Base-by-base conservation (phyloP, 2,329 filamentous ascomycete genomes). In the Lomentospora prolificans region DNA sequence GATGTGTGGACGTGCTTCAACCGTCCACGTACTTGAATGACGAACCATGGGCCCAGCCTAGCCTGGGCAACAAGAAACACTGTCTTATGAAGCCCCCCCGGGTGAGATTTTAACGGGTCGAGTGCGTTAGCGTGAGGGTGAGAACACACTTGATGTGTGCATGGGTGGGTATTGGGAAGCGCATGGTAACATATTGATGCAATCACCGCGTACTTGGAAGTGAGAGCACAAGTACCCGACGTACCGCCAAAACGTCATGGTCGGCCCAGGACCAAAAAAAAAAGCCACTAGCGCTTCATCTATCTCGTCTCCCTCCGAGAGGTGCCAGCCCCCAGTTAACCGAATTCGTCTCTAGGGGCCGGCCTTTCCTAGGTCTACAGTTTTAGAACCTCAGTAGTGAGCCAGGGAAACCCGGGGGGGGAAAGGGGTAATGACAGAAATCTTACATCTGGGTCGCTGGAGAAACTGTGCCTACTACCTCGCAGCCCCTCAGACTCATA, bases 191-290 rank as follows among this genome's bases (percentile, higher is more conserved):
- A 33, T 6, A 33, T 12, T 33, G 6, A 12, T 33, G 7, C 30
- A 33, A 12, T 33, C 12, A 7, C 30, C 30, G 12, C 30, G 12
- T 33, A 7, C 30, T 6, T 33, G 7, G 12, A 33, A 33, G 30
- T 33, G 12, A 33, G 30, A 12, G 7, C 30, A 6, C 6, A 12
- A 33, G 7, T 33, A 12, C 12, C 30, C 30, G 12, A 33, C 7
- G 22, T 48, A 22, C 44, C 44, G 24, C 44, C 44, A 48, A n/a
- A 48, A 48, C 44, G 44, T 48, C 44, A 48, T 48, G 19, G 44
- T 14, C 36, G 7, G n/a, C 44, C 22, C 17, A 48, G 44, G 22
- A 48, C 17, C 12, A 9, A 14, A 25, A 12, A 27, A 48, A 19
- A 22, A 48, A 22, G 44, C 7, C 22, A 48, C 44, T 48, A 25